Conservation (phyloP, 2,329 filamentous ascomycete species). For the Penicillium brevicompactum region DNA sequence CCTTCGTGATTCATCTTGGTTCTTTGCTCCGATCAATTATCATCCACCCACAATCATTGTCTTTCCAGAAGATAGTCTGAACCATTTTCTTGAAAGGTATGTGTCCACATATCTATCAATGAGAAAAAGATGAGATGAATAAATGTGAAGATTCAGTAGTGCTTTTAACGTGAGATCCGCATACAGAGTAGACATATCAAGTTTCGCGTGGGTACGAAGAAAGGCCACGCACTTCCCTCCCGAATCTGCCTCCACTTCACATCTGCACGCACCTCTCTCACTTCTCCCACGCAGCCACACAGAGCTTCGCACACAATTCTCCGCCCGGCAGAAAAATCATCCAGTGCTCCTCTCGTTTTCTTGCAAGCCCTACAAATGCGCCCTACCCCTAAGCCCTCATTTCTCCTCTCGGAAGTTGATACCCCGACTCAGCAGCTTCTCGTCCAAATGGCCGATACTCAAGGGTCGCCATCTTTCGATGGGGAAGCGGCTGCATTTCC, state of each 20-base stretch:
- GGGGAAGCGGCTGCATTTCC: slow-evolving; percentile 32
- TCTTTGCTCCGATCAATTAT: too few relatives aligned
- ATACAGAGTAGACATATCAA: too few relatives aligned
- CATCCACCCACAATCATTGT: too few relatives aligned
- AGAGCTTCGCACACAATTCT: background rate
- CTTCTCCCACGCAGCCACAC: background rate
- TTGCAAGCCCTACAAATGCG: slow-evolving; percentile 46
- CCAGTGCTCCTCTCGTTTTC: slow-evolving; percentile 21
- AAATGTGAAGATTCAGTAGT: too few relatives aligned
- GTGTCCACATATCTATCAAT: too few relatives aligned
- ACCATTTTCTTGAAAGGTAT: too few relatives aligned
- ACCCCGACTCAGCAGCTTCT: slow-evolving; percentile 24
- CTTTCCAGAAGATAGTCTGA: too few relatives aligned
- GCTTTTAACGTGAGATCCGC: too few relatives aligned
- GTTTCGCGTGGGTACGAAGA: too few relatives aligned
- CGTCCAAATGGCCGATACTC: slow-evolving; percentile 37
- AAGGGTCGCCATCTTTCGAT: slow-evolving; percentile 33
- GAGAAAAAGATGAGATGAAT: too few relatives aligned
- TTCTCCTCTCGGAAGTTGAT: slow-evolving; percentile 48
- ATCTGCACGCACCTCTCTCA: background rate
- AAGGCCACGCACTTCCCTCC: too few relatives aligned
- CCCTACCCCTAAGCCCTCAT: slow-evolving; percentile 53
- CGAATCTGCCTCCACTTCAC: background rate
- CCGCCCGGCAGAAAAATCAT: slow-evolving; percentile 25
- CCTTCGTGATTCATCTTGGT: too few relatives aligned